Evolutionary conservation across 2,329 filamentous ascomycete genomes (phyloP), one percentile per base, ranked within the genome.

Genomic region (Ambrosiella xylebori): DNA sequence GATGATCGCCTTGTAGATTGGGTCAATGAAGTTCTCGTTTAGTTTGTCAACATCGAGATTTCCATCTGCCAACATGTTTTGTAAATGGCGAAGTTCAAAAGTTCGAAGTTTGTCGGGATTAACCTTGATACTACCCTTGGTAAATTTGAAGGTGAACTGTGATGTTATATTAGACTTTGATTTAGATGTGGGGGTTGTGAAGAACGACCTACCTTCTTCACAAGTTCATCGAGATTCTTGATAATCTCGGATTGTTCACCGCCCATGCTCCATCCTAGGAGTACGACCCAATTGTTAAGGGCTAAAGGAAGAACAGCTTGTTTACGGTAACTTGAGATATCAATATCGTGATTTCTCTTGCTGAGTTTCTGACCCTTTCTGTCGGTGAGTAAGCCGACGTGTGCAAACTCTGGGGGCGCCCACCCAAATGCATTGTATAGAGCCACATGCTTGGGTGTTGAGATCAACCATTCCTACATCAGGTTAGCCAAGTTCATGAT

Each of bases 381-480:
- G 64, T 88, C 81, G 35, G 86, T 79, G 1, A 93, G 77, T 1
- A 93, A 75, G 6, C 86, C 85, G 13, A 91, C 82, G 65, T 93
- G 87, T n/a, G 82, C 85, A 68, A 88, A 93, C n/a, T 72, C 69
- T 0, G 87, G 87, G 1, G 82, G 75, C 36, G 76, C 67, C 87
- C 87, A 93, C 4, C 80, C 77, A 66, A 93, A 86, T 1, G 85
- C 86, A 54, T 85, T 71, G 67, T 93, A 93, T n/a, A 93, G 68
- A 47, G 78, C 74, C 49, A 80, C 68, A 64, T 84, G 80, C 61
- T 78, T 86, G 0, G 90, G 89, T 0, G 93, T 97, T 0, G 90
- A 95, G 39, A 91, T 81, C 71, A 98, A 85, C 93, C 93, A 98
- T 78, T 98, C 93, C 76, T 86, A 57, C 57, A 38, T 35, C 39